Conservation (phyloP, 2,329 filamentous ascomycete genomes). For the Immersiporthe knoxdaviesiana region DNA sequence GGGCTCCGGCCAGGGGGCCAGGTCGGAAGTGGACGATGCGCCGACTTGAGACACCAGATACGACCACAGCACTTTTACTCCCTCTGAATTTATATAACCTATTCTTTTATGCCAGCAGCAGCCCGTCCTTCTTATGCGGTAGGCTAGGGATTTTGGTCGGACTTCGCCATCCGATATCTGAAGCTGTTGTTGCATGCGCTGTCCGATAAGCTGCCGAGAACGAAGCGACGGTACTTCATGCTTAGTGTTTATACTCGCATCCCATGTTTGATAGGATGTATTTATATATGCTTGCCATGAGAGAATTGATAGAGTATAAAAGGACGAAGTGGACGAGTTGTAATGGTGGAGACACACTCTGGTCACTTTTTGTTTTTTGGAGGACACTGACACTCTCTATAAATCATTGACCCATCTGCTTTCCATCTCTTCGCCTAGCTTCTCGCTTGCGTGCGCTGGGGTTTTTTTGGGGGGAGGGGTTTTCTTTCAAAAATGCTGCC, state of each 20-base stretch:
- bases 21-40: background rate
- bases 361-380: too few species aligned
- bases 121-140: background rate
- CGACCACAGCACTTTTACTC: background rate
- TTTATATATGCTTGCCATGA: background rate
- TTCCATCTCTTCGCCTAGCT: background rate
- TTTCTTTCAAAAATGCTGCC: conserved; percentile 24
- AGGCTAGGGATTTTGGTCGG: background rate
- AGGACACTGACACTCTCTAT: too few species aligned
- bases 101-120: background rate
- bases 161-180: background rate
- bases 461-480: too few species aligned
- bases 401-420: background rate
- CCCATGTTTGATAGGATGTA: background rate
- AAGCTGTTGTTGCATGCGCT: background rate
- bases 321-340: background rate
- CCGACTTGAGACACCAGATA: background rate
- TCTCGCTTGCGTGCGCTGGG: too few species aligned
- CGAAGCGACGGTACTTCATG: background rate
- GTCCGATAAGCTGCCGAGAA: background rate
- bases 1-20: background rate
- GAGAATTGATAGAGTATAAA: background rate
- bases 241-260: background rate
- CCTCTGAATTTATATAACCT: background rate
- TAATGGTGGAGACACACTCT: background rate